These are phyloP conservation scores for Sugiyamaella boreocaroliniensis DNA, from an alignment of 805 yeast species.

Conservation along the genomic window DNA sequence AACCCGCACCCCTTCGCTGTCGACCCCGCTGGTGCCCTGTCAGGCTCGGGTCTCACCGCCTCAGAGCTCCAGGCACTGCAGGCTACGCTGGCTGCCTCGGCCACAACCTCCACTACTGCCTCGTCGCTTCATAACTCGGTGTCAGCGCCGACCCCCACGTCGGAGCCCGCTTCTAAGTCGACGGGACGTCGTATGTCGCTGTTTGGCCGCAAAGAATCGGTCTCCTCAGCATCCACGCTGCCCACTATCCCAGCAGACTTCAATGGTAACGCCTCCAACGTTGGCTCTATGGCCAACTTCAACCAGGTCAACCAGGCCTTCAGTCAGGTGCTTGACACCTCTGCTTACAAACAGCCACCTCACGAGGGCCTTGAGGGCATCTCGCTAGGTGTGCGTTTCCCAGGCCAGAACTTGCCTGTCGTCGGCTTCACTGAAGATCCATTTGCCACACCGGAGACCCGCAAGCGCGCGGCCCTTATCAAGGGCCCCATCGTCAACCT, in stretches of 20 bases:
- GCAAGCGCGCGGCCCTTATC: constrained; percentile 70
- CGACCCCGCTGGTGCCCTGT: constrained; percentile 21
- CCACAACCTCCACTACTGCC: neutral
- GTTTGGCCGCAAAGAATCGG: constrained; percentile 6
- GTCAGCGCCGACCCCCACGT: constrained; percentile 4
- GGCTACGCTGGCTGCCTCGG: constrained; percentile 1
- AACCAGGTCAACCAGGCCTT: neutral
- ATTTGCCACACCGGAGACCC: constrained; percentile 52
- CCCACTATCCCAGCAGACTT: neutral
- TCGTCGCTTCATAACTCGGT: constrained; percentile 4
- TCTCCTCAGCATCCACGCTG: neutral
- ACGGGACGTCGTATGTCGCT: constrained; percentile 7
- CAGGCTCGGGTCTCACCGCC: constrained; percentile 6
- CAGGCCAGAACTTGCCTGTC: constrained; percentile 40
- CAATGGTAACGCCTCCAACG: neutral
- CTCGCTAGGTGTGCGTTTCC: constrained; percentile 33
- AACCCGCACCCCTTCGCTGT: constrained; percentile 31
- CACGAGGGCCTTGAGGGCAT: constrained; percentile 28
- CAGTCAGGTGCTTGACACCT: constrained; percentile 4
- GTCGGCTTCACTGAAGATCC: constrained; percentile 41
- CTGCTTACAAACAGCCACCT: constrained; percentile 9
- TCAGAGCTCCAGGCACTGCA: constrained; percentile 7
- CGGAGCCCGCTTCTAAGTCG: constrained; percentile 1
- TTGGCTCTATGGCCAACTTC: neutral
- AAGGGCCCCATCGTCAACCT: constrained; percentile 80